Base-by-base conservation (phyloP, 371 early-diverging fungal genomes). In the Sanchytrium tribonematis region DNA sequence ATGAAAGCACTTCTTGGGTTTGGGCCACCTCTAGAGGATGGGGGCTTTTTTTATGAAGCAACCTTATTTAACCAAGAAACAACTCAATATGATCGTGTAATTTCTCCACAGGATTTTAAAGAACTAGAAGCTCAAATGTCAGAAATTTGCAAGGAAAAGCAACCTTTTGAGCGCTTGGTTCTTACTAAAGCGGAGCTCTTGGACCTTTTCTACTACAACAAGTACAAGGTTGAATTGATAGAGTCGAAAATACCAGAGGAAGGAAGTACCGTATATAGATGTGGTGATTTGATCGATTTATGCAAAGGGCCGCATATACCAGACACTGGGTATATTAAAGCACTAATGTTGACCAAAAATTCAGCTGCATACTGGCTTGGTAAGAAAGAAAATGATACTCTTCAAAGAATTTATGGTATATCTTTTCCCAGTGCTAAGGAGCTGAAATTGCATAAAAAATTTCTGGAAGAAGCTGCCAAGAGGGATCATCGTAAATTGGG, bases 401-500 rank as follows among this genome's bases (percentile, higher is more conserved):
- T 99, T 30, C 98, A 98, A 79, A 90, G 99, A 77, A 81, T 98
- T 69, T 98, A 98, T 75, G 99, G 97, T 71, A 87, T 98, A 69
- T 93, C 98, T 29, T 99, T 98, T 89, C 99, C 99, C 28, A 89
- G 88, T 73, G 86, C 84, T 78, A 91, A 92, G 82, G 85, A 88
- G 76, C 83, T 98, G 88, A 85, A 88, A 69, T 90, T 93, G 79
- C 88, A 94, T 80, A 86, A 91, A 74, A 83, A 88, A 74, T 89
- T 90, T 76, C 79, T 94, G 73, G 93, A 91, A 76, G 93, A 93
- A 78, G 98, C 98, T 65, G 86, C 89, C 67, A 89, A 92, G 82
- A 86, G 95, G 72, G 98, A 99, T 76, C 99, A 99, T 78, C 87
- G 98, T 71, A 89, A 88, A 81, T 88, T 98, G 72, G 99, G 98